Percentiles rank a stretch among this genome's conserved stretches.
Conservation (phyloP, 2,329 filamentous ascomycete species). For the Ceratocystis smalleyi region DNA sequence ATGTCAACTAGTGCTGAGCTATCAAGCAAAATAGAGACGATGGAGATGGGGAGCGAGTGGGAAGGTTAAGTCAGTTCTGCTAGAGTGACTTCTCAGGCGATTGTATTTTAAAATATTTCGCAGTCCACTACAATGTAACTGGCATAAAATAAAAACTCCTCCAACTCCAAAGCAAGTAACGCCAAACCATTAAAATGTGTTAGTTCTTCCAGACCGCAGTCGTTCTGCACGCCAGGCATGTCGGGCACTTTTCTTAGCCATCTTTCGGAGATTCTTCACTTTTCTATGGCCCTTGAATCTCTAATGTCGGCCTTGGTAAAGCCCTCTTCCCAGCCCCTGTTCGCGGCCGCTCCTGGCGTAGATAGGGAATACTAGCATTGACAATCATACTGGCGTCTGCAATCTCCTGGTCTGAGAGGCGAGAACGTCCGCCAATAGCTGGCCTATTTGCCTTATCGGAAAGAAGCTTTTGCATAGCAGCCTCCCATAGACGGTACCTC, state of each 20-base stretch:
- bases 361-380: conserved; percentile 25
- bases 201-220: neutral
- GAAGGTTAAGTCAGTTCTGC: neutral
- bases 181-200: neutral
- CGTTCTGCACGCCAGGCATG: neutral
- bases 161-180: conserved; percentile 2
- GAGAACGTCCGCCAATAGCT: neutral
- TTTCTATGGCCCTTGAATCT: conserved; percentile 11
- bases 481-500: conserved; percentile 45
- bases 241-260: neutral
- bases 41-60: no score
- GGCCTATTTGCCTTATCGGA: conserved; percentile 21
- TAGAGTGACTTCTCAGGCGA: neutral
- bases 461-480: conserved; percentile 43
- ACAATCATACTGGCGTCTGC: conserved; percentile 51
- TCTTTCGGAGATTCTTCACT: neutral
- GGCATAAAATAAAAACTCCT: neutral
- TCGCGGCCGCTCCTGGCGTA: conserved; percentile 12
- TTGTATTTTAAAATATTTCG: neutral
- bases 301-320: conserved; percentile 9
- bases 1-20: no score
- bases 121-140: neutral
- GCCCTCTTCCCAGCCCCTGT: conserved; percentile 13
- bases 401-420: conserved; percentile 29
- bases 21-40: no score